These are phyloP conservation scores for Sesbania bispinosa DNA, from an alignment of 306 rosid genomes.

Conservation along the genomic window DNA sequence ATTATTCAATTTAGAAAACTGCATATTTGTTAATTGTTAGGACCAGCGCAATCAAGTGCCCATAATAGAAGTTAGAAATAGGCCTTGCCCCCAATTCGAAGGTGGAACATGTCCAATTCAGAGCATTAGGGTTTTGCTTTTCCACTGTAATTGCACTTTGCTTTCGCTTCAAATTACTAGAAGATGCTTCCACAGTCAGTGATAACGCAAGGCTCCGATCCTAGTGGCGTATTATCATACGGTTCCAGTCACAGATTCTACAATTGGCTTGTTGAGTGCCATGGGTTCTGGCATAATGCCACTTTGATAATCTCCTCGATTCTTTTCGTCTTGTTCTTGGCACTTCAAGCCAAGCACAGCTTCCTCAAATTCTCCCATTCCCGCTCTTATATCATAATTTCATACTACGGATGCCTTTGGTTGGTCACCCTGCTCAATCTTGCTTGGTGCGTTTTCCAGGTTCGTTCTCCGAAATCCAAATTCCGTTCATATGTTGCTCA, in stretches of 20 bases:
- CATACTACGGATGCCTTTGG: conserved; percentile 43
- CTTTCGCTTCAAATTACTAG: conserved; percentile 11
- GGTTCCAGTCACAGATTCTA: conserved; percentile 20
- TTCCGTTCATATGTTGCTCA: too few species aligned
- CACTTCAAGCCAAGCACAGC: conserved; percentile 37
- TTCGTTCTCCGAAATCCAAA: conserved; percentile 2
- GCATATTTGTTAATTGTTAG: too few species aligned
- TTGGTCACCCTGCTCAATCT: conserved; percentile 45
- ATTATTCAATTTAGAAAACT: too few species aligned
- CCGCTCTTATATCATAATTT: conserved; percentile 40
- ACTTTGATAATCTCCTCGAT: conserved; percentile 27
- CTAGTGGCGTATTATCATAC: not conserved
- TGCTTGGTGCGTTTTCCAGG: conserved; percentile 88
- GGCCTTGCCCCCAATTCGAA: too few species aligned
- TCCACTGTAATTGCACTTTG: not conserved
- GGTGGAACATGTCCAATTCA: too few species aligned
- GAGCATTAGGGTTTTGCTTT: not conserved
- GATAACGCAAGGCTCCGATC: conserved; percentile 33
- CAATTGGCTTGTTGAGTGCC: conserved; percentile 59
- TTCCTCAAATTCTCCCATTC: conserved; percentile 34
- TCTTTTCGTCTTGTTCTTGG: conserved; percentile 39
- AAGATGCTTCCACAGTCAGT: conserved; percentile 29
- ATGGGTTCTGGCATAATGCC: conserved; percentile 43
- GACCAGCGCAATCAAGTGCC: too few species aligned
- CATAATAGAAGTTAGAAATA: too few species aligned